phyloP scores from a whole-genome alignment of 768 basidiomycete species.

The Coprinopsis sp. region DNA sequence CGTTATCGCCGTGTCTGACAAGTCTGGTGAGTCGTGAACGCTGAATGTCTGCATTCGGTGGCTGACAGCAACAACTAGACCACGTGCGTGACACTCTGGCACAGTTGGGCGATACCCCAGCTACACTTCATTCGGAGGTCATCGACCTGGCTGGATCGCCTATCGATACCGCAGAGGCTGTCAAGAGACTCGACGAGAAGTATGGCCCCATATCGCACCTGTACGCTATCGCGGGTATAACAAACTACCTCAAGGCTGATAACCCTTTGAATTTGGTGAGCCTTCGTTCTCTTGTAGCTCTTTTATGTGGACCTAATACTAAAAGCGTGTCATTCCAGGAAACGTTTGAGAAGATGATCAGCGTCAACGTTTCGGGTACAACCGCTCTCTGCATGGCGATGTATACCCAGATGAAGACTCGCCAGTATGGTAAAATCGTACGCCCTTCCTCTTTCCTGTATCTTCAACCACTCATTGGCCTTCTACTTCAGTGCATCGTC shows the following conservation, averaged over 20 bases:
- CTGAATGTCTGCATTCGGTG: background rate
- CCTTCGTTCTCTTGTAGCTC: background rate
- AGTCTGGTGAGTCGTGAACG: conserved; percentile 17
- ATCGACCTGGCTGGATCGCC: conserved; percentile 19
- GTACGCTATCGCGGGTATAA: conserved; percentile 26
- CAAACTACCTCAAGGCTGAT: conserved; percentile 19
- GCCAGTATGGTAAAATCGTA: conserved; percentile 27
- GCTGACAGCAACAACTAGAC: conserved; percentile 7
- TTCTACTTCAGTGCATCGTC: conserved; percentile 22
- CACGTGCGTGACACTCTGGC: conserved; percentile 15
- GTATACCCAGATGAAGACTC: conserved; percentile 27
- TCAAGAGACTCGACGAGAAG: conserved; percentile 19
- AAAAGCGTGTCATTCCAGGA: conserved; percentile 17
- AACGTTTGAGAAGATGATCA: conserved; percentile 23
- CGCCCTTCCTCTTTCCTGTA: background rate
- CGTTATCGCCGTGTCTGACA: conserved; percentile 23
- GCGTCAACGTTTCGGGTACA: conserved; percentile 25
- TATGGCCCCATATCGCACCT: conserved; percentile 29
- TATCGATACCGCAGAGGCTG: conserved; percentile 17
- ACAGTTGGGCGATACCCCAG: conserved; percentile 18
- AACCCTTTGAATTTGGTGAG: conserved; percentile 19
- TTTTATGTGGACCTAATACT: background rate
- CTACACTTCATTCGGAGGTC: conserved; percentile 19
- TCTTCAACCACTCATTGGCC: background rate
- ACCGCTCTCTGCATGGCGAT: conserved; percentile 21